phyloP scores from a whole-genome alignment of 2,329 filamentous ascomycete species.

The Stachybotrys elegans region DNA sequence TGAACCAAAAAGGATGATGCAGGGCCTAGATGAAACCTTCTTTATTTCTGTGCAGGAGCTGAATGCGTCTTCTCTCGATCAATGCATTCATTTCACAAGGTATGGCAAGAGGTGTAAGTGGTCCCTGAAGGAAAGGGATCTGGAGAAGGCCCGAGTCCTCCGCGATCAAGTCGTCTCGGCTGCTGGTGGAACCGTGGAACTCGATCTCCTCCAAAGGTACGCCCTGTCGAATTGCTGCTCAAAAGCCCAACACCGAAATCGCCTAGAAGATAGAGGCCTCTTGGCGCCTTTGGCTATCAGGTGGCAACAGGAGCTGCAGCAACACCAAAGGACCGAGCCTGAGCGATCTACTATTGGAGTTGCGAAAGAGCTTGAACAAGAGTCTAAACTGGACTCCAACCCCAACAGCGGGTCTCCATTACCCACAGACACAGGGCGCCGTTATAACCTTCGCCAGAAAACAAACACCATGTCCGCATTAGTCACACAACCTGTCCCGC shows the following conservation, averaged over 20 bases:
- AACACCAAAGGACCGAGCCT: background rate
- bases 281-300: background rate
- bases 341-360: background rate
- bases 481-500: background rate
- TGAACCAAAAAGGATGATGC: background rate
- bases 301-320: background rate
- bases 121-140: background rate
- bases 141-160: background rate
- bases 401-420: too few relatives aligned
- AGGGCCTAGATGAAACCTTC: background rate
- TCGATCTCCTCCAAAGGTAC: background rate
- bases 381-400: background rate
- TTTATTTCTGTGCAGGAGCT: background rate
- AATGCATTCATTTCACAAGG: background rate
- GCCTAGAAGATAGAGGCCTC: background rate
- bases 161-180: background rate
- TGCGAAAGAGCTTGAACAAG: background rate
- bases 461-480: background rate
- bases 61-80: background rate
- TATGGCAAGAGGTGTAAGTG: background rate
- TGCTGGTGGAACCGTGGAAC: background rate
- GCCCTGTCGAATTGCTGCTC: background rate
- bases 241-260: background rate
- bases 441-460: background rate
- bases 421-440: background rate